These are phyloP conservation scores for Aspergillus tamarii DNA, from an alignment of 2,329 filamentous ascomycete species.

Conservation along the genomic window DNA sequence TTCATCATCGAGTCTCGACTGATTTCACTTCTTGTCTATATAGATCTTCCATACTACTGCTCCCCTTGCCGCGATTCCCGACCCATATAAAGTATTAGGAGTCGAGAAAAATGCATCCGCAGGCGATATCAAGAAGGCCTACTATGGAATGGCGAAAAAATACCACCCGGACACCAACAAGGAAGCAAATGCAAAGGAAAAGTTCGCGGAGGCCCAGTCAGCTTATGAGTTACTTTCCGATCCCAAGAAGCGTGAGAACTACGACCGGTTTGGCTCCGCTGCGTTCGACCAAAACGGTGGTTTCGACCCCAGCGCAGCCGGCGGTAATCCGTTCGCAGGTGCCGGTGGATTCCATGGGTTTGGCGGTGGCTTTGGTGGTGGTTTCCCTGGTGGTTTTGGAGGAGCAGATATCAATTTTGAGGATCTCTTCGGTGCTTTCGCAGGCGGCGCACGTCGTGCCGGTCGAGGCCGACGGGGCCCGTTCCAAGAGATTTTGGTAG, in stretches of 20 bases:
- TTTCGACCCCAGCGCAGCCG: slow-evolving; percentile 73
- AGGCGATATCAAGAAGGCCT: slow-evolving; percentile 94
- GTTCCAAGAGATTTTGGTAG: slow-evolving; percentile 84
- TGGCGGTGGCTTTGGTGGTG: slow-evolving; percentile 57
- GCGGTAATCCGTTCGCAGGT: slow-evolving; percentile 57
- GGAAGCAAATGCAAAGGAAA: slow-evolving; percentile 88
- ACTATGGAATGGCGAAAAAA: slow-evolving; percentile 96
- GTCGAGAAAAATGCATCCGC: slow-evolving; percentile 80
- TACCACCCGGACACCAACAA: slow-evolving; percentile 99
- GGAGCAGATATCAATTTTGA: slow-evolving; percentile 89
- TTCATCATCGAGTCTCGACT: slow-evolving; percentile 7
- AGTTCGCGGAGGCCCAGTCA: slow-evolving; percentile 87
- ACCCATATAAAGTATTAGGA: slow-evolving; percentile 87
- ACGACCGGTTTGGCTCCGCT: slow-evolving; percentile 86
- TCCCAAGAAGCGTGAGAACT: slow-evolving; percentile 88
- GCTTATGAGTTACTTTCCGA: slow-evolving; percentile 95
- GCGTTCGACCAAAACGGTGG: slow-evolving; percentile 68
- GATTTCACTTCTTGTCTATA: slow-evolving; percentile 9
- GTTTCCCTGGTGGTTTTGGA: slow-evolving; percentile 63
- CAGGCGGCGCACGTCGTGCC: slow-evolving; percentile 60
- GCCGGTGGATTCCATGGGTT: slow-evolving; percentile 66
- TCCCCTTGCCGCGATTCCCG: slow-evolving; percentile 70
- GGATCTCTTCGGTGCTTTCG: slow-evolving; percentile 89
- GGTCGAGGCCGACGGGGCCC: slow-evolving; percentile 62
- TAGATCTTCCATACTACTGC: slow-evolving; percentile 50